Evolutionary conservation across 108 stramenopile species (phyloP), one percentile per base, ranked within the genome.

Genomic region (Skeletonema grethae): DNA sequence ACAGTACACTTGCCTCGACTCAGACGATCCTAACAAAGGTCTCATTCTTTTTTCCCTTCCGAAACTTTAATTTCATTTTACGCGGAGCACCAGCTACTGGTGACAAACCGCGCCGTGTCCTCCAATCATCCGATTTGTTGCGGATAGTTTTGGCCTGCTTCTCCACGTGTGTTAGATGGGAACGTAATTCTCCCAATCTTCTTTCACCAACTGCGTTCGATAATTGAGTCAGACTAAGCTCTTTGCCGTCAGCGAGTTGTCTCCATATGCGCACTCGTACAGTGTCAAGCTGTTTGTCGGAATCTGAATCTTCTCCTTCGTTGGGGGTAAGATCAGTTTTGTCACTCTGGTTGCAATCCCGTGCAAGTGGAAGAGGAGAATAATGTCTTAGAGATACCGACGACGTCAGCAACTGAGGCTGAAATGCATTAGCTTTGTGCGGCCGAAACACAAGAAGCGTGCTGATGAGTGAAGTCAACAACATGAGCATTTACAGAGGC

Each of bases 171-270:
- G 50, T 22, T 53, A 53, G 22, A 22, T 53, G 50, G 8, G 50
- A 53, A 53, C 50, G 50, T 8, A 53, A 24, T 22, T 53, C 22
- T 22, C 50, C 50, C 22, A 53, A 22, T 20, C 22, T 53, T 22
- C 50, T 53, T 5, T 24, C 50, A 9, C 50, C 50, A 2, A 53
- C 50, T 20, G 50, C 50, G 22, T 53, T 53, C 20, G 50, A 53
- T 53, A 53, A 53, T 53, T 53, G 22, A 5, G 50, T 9, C 7
- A 53, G 50, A 22, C 50, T 53, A 7, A 53, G 50, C 7, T 53
- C 50, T 22, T 53, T 53, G 4, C 50, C 50, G 16, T 53, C 50
- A 24, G 50, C 50, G 22, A 53, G 50, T 53, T 53, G 50, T 53
- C 50, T 53, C 50, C 50, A 53, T 53, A 53, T 53, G 22, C 50